Evolutionary conservation across 176 grass and related monocot species (phyloP).

Genomic region (Calamus simplicifolius): DNA sequence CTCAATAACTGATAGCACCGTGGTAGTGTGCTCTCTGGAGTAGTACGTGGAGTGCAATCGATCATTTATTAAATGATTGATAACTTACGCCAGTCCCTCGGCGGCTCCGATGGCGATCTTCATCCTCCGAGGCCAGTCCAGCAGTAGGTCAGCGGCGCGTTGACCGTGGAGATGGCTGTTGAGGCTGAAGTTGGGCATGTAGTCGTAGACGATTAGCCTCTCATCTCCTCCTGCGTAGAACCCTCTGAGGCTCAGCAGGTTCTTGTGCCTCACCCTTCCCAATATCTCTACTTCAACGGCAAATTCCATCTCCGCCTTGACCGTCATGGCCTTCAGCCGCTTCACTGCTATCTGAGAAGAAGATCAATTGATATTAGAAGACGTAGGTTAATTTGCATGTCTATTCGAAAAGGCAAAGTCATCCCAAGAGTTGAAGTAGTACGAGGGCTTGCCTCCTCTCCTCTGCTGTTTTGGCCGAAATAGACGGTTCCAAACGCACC

Average conservation of each 20-base stretch:
- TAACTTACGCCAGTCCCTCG: conserved; percentile 50
- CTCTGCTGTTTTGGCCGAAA: conserved; percentile 32
- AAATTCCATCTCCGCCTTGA: conserved; percentile 76
- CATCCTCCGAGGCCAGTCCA: conserved; percentile 53
- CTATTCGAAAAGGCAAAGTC: no score
- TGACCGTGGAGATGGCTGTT: conserved; percentile 46
- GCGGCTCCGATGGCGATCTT: conserved; percentile 53
- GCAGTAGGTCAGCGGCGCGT: conserved; percentile 25
- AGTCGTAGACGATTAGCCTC: conserved; percentile 78
- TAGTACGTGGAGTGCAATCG: no score
- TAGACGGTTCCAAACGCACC: conserved; percentile 25
- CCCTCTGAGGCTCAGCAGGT: conserved; percentile 56
- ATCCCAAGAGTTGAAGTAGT: no score
- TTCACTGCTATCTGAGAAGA: conserved; percentile 57
- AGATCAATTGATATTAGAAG: no score
- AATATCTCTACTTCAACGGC: conserved; percentile 78
- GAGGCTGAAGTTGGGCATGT: conserved; percentile 83
- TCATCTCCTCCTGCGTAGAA: conserved; percentile 62
- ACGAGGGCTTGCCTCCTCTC: conserved; percentile 30
- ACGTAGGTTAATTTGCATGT: no score
- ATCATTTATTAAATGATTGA: no score
- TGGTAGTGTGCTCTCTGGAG: no score
- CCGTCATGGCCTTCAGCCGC: conserved; percentile 58
- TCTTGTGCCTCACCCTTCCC: conserved; percentile 52
- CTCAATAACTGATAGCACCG: no score